These are phyloP conservation scores for Betula pendula DNA, from an alignment of 306 rosid genomes.

Conservation along the genomic window DNA sequence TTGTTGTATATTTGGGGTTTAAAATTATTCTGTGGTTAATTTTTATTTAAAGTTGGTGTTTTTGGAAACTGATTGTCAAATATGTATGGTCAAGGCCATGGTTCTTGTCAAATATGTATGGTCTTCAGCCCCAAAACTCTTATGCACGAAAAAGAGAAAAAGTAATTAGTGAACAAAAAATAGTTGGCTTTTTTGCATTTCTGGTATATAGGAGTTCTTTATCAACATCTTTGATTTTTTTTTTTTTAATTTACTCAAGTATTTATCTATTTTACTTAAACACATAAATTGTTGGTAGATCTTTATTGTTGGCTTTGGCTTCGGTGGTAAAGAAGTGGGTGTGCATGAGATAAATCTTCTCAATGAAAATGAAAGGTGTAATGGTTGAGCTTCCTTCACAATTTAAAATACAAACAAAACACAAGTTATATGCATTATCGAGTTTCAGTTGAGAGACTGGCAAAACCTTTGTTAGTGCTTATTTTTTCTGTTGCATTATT, in stretches of 20 bases:
- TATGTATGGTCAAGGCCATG: no score
- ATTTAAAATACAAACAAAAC: background rate
- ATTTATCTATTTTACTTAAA: background rate
- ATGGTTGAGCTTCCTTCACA: conserved; percentile 6
- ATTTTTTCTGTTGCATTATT: background rate
- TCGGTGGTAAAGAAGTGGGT: background rate
- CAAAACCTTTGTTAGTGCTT: background rate
- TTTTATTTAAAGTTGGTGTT: no score
- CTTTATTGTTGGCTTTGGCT: background rate
- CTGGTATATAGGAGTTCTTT: background rate
- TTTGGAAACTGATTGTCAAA: no score
- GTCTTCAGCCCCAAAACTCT: no score
- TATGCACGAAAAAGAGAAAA: no score
- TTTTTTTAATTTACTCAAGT: background rate
- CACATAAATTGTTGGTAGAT: background rate
- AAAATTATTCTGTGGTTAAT: no score
- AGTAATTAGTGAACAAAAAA: no score
- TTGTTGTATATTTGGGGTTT: no score
- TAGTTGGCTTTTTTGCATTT: background rate
- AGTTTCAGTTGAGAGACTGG: background rate
- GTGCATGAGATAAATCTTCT: background rate
- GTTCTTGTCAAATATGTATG: no score
- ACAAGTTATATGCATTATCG: background rate
- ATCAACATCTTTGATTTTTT: background rate
- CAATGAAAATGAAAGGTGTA: background rate